phyloP scores from a whole-genome alignment of 1,139 yeast genomes.

The Nematodospora anomalae region DNA sequence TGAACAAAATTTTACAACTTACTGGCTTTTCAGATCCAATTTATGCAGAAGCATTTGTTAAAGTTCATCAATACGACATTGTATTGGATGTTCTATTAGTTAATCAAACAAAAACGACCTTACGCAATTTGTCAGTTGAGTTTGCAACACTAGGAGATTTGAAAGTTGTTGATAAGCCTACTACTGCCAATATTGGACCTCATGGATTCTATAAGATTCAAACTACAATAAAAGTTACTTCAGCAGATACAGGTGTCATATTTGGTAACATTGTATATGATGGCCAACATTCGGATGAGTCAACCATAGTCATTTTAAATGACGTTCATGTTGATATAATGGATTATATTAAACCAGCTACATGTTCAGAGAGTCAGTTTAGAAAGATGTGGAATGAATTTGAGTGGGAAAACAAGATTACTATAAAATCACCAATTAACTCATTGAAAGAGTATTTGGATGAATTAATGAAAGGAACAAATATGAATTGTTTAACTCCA shows the following conservation, averaged over 20 bases:
- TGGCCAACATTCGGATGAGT: slow-evolving; percentile 91
- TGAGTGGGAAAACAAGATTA: slow-evolving; percentile 99
- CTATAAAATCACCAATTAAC: slow-evolving; percentile 70
- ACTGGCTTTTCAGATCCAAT: slow-evolving; percentile 98
- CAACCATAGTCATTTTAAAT: slow-evolving; percentile 85
- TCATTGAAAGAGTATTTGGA: slow-evolving; percentile 79
- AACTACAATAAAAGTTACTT: slow-evolving; percentile 88
- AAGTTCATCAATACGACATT: slow-evolving; percentile 94
- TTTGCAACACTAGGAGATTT: slow-evolving; percentile 96
- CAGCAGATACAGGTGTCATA: slow-evolving; percentile 96
- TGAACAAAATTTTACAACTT: slow-evolving; percentile 85
- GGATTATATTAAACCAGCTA: slow-evolving; percentile 96
- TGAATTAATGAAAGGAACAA: slow-evolving; percentile 77
- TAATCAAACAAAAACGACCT: slow-evolving; percentile 88
- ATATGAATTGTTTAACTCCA: slow-evolving; percentile 92
- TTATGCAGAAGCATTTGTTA: slow-evolving; percentile 94
- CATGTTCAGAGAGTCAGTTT: slow-evolving; percentile 85
- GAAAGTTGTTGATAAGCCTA: slow-evolving; percentile 90
- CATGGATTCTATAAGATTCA: slow-evolving; percentile 92
- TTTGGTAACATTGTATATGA: slow-evolving; percentile 97
- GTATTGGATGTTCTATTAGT: slow-evolving; percentile 91
- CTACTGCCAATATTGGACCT: slow-evolving; percentile 92
- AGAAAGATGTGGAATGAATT: slow-evolving; percentile 99
- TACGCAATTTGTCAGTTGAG: slow-evolving; percentile 90
- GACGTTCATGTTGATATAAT: slow-evolving; percentile 95